Conservation (phyloP, 208 protist species). For the Entamoeba histolytica region DNA sequence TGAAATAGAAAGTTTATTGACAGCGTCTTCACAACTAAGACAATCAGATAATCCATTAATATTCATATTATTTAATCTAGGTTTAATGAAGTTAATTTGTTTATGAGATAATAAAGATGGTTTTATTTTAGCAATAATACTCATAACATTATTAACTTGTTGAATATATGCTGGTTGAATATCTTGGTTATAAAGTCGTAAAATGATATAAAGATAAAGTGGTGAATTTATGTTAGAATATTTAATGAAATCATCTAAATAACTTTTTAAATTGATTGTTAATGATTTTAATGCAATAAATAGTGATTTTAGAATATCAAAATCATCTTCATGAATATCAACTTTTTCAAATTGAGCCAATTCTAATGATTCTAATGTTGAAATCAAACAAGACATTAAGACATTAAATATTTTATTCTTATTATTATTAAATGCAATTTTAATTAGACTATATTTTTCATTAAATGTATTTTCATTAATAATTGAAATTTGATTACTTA, state of each 20-base stretch:
- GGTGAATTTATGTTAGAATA: background rate
- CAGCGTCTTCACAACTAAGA: background rate
- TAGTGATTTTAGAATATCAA: background rate
- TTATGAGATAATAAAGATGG: background rate
- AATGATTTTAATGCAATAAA: background rate
- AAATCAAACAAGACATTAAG: background rate
- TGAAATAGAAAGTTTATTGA: background rate
- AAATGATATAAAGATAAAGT: background rate
- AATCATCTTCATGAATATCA: background rate
- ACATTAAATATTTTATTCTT: background rate
- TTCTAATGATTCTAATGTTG: background rate
- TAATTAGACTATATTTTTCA: background rate
- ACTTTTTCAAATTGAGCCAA: background rate
- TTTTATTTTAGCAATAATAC: background rate
- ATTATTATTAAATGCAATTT: background rate
- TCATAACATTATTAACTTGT: background rate
- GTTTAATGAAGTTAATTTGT: background rate
- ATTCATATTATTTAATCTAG: background rate
- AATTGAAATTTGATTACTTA: background rate
- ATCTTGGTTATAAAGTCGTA: background rate
- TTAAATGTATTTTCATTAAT: background rate
- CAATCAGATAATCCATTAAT: background rate
- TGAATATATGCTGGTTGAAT: background rate
- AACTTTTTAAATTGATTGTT: background rate
- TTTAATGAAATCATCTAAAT: background rate